A percentile compares a stretch with the other conserved stretches of the same genome.
Evolutionary conservation across 2,329 filamentous ascomycete species (phyloP).

Genomic region (Aspergillus sp.): DNA sequence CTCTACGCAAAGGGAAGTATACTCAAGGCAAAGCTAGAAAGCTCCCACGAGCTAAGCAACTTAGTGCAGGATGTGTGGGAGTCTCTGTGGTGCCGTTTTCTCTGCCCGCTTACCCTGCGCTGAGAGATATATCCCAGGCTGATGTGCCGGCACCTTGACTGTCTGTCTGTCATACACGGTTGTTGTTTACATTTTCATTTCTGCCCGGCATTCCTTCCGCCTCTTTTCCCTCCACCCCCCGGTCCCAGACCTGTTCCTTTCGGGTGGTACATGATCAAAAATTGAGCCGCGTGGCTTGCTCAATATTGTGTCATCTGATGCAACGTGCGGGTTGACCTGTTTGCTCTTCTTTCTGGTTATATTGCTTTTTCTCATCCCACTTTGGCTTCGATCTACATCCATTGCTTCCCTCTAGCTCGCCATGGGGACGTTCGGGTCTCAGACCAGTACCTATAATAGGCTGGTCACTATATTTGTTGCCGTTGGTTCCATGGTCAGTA

Average conservation of each 20-base stretch:
- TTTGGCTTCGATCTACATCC: background rate
- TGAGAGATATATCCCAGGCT: background rate
- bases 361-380: constrained; percentile 9
- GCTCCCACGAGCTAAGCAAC: background rate
- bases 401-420: constrained; percentile 8
- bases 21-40: background rate
- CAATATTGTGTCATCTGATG: background rate
- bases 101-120: background rate
- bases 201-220: background rate
- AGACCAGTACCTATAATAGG: constrained; percentile 41
- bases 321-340: background rate
- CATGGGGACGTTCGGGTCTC: constrained; percentile 37
- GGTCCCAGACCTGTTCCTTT: background rate
- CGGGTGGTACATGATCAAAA: background rate
- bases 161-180: background rate
- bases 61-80: background rate
- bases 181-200: background rate
- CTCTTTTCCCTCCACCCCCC: background rate
- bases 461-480: constrained; percentile 43
- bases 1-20: background rate
- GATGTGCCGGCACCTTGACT: background rate
- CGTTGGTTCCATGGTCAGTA: constrained; percentile 43
- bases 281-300: background rate
- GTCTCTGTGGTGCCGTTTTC: background rate
- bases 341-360: background rate